Conservation (phyloP, 75 land plant genomes). For the Cunninghamia lanceolata region DNA sequence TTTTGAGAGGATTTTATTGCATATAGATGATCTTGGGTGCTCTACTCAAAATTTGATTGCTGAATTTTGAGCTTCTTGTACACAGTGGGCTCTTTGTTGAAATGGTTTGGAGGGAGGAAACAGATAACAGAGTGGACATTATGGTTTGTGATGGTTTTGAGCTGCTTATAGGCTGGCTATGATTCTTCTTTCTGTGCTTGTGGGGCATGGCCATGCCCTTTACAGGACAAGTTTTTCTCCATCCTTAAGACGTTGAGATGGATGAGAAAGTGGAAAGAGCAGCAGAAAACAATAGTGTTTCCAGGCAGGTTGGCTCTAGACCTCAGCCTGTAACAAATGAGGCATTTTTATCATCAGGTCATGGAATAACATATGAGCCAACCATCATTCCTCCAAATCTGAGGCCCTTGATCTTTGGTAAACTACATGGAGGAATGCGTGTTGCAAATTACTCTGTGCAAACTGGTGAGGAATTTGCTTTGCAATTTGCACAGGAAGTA, state of each 20-base stretch:
- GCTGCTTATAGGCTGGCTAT: slow-evolving; percentile 6
- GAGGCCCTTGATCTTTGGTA: slow-evolving; percentile 23
- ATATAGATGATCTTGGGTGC: not conserved
- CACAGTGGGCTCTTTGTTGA: not conserved
- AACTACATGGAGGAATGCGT: slow-evolving; percentile 31
- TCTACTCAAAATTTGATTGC: not conserved
- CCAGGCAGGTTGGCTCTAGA: slow-evolving; percentile 8
- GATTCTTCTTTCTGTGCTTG: not conserved
- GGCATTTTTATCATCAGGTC: slow-evolving; percentile 9
- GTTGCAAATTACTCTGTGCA: slow-evolving; percentile 63
- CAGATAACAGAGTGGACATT: not conserved
- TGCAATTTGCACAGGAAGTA: slow-evolving; percentile 69
- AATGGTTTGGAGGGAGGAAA: not conserved
- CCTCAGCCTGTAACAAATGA: not conserved
- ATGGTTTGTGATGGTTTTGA: slow-evolving; percentile 5
- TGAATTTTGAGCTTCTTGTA: not conserved
- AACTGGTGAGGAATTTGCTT: slow-evolving; percentile 75
- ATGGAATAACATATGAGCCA: slow-evolving; percentile 6
- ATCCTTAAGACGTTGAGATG: not conserved
- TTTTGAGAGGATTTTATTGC: not conserved
- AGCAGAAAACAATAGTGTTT: not conserved
- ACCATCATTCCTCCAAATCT: slow-evolving; percentile 9
- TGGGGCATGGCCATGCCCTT: not conserved
- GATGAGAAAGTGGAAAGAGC: slow-evolving; percentile 12
- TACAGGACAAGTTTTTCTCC: not conserved